Evolutionary conservation across 805 yeast species (phyloP).

Genomic region (Candida pseudofarinosa): DNA sequence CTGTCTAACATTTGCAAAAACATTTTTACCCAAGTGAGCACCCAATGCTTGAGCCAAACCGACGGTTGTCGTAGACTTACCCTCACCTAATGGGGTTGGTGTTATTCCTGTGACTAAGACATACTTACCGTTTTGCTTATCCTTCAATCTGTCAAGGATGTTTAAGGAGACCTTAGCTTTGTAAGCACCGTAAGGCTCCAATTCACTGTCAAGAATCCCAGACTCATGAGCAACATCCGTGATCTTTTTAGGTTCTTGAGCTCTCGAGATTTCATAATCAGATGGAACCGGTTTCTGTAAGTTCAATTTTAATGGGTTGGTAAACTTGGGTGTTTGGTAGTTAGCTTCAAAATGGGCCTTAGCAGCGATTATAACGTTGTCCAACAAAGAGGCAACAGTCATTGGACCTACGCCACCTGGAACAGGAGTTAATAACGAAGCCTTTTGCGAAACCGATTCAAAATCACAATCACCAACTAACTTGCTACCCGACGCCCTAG

Average conservation of each 20-base stretch:
- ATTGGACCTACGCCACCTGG: conserved; percentile 93
- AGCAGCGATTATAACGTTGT: conserved; percentile 69
- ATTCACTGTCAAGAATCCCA: conserved; percentile 61
- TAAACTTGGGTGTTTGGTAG: conserved; percentile 40
- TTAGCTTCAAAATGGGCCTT: conserved; percentile 42
- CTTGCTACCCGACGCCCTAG: conserved; percentile 64
- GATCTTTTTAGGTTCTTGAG: conserved; percentile 69
- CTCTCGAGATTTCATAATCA: conserved; percentile 73
- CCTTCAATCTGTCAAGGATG: conserved; percentile 57
- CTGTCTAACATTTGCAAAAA: conserved; percentile 79
- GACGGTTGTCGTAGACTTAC: conserved; percentile 80
- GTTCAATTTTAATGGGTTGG: conserved; percentile 54
- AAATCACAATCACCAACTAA: conserved; percentile 79
- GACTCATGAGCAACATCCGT: conserved; percentile 65
- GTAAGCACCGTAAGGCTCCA: conserved; percentile 71
- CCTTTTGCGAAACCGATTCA: conserved; percentile 48
- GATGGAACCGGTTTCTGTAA: conserved; percentile 71
- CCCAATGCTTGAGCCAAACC: conserved; percentile 80
- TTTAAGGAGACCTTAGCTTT: conserved; percentile 73
- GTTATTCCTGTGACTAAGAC: conserved; percentile 80
- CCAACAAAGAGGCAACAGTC: conserved; percentile 81
- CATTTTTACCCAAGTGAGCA: conserved; percentile 65
- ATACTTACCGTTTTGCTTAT: conserved; percentile 64
- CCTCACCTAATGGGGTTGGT: conserved; percentile 84
- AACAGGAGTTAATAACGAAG: conserved; percentile 75